A percentile compares a stretch with the other conserved stretches of the same genome.
phyloP scores from a whole-genome alignment of 2,329 filamentous ascomycete species.

The Zalaria obscura region DNA sequence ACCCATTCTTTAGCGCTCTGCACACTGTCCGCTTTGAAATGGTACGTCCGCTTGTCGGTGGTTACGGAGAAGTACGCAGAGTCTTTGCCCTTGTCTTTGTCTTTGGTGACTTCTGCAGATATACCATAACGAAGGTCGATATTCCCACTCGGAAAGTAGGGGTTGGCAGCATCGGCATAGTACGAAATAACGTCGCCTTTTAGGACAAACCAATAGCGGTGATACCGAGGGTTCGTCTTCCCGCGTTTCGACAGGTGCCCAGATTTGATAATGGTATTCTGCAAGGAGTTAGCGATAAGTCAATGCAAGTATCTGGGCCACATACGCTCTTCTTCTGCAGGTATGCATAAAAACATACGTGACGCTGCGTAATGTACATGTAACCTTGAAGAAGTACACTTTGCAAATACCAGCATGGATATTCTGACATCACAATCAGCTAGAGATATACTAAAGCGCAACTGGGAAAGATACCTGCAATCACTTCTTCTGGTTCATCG shows the following conservation, averaged over 20 bases:
- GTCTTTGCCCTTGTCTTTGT: slow-evolving; percentile 57
- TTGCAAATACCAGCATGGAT: slow-evolving; percentile 84
- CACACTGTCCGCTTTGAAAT: slow-evolving; percentile 78
- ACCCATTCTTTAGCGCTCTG: slow-evolving; percentile 94
- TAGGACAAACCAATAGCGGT: slow-evolving; percentile 82
- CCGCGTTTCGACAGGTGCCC: slow-evolving; percentile 82
- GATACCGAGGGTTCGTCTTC: slow-evolving; percentile 74
- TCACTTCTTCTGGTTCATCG: slow-evolving; percentile 65
- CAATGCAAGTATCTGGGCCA: background rate
- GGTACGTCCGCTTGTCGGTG: slow-evolving; percentile 69
- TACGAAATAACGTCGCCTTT: slow-evolving; percentile 89
- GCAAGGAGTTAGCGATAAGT: background rate
- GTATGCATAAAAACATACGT: slow-evolving; percentile 96
- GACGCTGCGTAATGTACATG: slow-evolving; percentile 84
- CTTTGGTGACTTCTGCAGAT: slow-evolving; percentile 60
- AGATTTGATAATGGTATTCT: slow-evolving; percentile 61
- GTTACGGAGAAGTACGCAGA: slow-evolving; percentile 64
- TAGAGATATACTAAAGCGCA: slow-evolving; percentile 3
- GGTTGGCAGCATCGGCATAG: slow-evolving; percentile 66
- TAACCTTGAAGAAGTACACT: slow-evolving; percentile 87
- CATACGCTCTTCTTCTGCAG: slow-evolving; percentile 70
- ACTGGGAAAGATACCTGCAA: slow-evolving; percentile 42
- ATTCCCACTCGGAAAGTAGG: slow-evolving; percentile 84
- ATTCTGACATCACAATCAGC: slow-evolving; percentile 41
- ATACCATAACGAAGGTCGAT: slow-evolving; percentile 88